Conservation (phyloP, 108 stramenopile genomes). For the Aurantiochytrium sp. region DNA sequence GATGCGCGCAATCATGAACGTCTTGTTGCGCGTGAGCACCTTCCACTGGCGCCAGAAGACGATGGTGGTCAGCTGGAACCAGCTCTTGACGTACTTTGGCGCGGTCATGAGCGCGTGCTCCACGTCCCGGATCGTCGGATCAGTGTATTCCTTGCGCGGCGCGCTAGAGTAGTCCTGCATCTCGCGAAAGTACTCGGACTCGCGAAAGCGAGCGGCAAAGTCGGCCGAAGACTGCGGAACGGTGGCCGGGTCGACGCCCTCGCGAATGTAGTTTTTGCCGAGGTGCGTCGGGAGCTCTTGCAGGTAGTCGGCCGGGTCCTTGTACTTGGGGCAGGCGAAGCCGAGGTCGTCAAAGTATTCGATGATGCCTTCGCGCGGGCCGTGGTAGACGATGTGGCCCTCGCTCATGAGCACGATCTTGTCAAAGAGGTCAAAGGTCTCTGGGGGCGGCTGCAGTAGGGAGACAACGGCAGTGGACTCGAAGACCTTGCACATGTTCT, state of each 20-base stretch:
- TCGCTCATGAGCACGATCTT: slow-evolving; percentile 73
- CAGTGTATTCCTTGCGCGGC: not conserved
- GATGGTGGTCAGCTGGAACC: not conserved
- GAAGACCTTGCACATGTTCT: slow-evolving; percentile 37
- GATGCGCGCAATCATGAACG: slow-evolving; percentile 50
- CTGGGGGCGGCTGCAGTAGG: slow-evolving; percentile 79
- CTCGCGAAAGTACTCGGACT: not conserved
- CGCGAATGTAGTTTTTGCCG: not conserved
- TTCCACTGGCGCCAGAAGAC: slow-evolving; percentile 50
- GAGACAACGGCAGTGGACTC: slow-evolving; percentile 58
- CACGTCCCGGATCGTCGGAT: not conserved
- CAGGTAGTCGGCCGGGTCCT: slow-evolving; percentile 71
- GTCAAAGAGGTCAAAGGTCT: slow-evolving; percentile 86
- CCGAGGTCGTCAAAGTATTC: slow-evolving; percentile 64
- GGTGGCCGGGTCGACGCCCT: not conserved
- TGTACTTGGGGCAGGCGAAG: slow-evolving; percentile 63
- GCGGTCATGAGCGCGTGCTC: not conserved
- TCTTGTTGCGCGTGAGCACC: slow-evolving; percentile 62
- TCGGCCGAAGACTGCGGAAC: not conserved
- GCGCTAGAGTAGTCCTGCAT: not conserved
- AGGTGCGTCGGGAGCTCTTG: slow-evolving; percentile 40
- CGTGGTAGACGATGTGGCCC: slow-evolving; percentile 75
- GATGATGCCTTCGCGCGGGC: slow-evolving; percentile 64
- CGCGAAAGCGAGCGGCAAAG: not conserved
- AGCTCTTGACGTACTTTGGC: not conserved